These are phyloP conservation scores for Dalbergia cochinchinensis DNA, from an alignment of 306 rosid genomes.

Conservation along the genomic window DNA sequence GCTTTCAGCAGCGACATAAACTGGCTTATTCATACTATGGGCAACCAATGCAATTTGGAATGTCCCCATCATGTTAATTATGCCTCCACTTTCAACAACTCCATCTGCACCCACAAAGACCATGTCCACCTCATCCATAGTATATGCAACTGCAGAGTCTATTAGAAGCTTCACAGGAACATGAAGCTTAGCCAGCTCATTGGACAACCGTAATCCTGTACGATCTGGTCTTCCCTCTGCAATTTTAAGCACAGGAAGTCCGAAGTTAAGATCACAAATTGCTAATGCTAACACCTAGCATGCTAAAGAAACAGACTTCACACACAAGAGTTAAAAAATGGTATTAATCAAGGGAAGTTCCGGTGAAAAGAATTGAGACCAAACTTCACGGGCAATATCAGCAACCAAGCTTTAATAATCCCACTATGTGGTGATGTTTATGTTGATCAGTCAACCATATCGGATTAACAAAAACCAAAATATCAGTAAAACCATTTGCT, in stretches of 20 bases:
- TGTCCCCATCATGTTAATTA: conserved; percentile 94
- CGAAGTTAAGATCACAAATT: background rate
- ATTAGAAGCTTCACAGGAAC: conserved; percentile 84
- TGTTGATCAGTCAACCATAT: background rate
- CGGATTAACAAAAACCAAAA: background rate
- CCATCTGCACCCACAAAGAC: conserved; percentile 93
- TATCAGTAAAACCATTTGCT: background rate
- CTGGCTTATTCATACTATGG: conserved; percentile 83
- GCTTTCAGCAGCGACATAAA: conserved; percentile 93
- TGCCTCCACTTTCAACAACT: conserved; percentile 91
- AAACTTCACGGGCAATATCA: conserved; percentile 4
- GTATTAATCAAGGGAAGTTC: background rate
- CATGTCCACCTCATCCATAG: conserved; percentile 92
- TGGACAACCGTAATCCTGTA: conserved; percentile 78
- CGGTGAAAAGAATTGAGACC: conserved; percentile 16
- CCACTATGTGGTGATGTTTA: background rate
- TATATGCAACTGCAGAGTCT: conserved; percentile 86
- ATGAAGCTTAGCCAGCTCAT: conserved; percentile 87
- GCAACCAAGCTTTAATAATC: background rate
- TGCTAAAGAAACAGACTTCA: conserved; percentile 28
- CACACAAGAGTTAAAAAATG: background rate
- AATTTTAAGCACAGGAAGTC: conserved; percentile 30
- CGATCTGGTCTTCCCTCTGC: conserved; percentile 92
- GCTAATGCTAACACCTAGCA: background rate
- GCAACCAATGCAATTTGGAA: conserved; percentile 87